These are phyloP conservation scores for Fusarium nelsonii DNA, from an alignment of 2,329 filamentous ascomycete species.

Conservation along the genomic window DNA sequence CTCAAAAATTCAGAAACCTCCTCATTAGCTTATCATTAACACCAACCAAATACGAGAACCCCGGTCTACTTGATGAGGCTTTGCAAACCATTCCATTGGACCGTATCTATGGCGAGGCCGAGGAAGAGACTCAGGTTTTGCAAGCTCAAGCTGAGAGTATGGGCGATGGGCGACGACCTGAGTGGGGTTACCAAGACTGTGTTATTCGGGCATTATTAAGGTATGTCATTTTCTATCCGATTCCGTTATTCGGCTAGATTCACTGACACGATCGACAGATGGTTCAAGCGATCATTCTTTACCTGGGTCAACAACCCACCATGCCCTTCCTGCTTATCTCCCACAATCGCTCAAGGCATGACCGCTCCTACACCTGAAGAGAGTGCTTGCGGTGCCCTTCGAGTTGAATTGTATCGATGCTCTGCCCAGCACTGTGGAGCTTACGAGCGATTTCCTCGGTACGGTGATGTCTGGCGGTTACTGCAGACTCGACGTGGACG, in stretches of 20 bases:
- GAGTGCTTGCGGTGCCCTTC: conserved; percentile 84
- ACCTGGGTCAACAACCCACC: conserved; percentile 96
- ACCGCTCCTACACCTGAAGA: conserved; percentile 90
- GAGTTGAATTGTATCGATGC: conserved; percentile 92
- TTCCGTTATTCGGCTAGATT: background rate
- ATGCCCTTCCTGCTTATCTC: conserved; percentile 83
- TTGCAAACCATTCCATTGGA: conserved; percentile 88
- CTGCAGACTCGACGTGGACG: conserved; percentile 88
- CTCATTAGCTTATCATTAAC: conserved; percentile 88
- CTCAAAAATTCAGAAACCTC: conserved; percentile 82
- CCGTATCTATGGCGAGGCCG: conserved; percentile 91
- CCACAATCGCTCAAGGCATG: conserved; percentile 85
- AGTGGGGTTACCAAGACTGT: conserved; percentile 98
- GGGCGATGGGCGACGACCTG: conserved; percentile 80
- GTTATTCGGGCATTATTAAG: conserved; percentile 88
- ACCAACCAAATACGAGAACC: conserved; percentile 95
- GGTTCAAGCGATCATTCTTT: conserved; percentile 97
- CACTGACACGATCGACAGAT: conserved; percentile 57
- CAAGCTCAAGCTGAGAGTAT: conserved; percentile 90
- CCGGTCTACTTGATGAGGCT: conserved; percentile 92
- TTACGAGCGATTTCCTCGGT: conserved; percentile 91
- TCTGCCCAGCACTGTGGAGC: conserved; percentile 79
- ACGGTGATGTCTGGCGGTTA: conserved; percentile 93
- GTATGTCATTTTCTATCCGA: conserved; percentile 61
- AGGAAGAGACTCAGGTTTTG: conserved; percentile 91